Evolutionary conservation across 202 grass and related monocot genomes (phyloP).

Genomic region (Musa balbisiana): DNA sequence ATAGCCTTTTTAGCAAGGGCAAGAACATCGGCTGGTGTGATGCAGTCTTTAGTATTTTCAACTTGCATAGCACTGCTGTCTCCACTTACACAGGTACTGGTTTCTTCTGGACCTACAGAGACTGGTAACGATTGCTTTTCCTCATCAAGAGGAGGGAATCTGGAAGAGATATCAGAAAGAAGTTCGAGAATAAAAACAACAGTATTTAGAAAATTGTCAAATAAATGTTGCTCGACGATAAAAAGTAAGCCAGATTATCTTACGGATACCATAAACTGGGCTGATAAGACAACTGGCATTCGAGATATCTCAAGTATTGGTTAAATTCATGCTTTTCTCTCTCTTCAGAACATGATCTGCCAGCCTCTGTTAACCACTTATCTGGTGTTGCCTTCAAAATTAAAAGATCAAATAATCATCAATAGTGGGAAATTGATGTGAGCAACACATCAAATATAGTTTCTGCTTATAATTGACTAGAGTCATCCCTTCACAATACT

Average conservation of each 20-base stretch:
- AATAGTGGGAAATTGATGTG: too few species aligned
- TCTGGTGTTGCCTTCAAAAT: slow-evolving; percentile 46
- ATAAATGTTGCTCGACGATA: not conserved
- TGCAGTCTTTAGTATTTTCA: slow-evolving; percentile 4
- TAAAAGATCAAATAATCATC: slow-evolving; percentile 3
- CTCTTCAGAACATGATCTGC: slow-evolving; percentile 19
- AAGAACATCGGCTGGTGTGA: slow-evolving; percentile 3
- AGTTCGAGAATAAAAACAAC: slow-evolving; percentile 5
- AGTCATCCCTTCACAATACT: too few species aligned
- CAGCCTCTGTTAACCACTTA: slow-evolving; percentile 19
- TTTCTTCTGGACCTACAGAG: not conserved
- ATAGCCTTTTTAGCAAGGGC: slow-evolving; percentile 2
- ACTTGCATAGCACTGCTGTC: not conserved
- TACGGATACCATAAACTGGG: slow-evolving; percentile 29
- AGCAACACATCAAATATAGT: not conserved
- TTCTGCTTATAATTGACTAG: not conserved
- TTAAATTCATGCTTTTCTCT: slow-evolving; percentile 38
- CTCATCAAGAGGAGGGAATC: slow-evolving; percentile 14
- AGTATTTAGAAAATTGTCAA: slow-evolving; percentile 6
- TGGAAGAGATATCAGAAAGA: slow-evolving; percentile 5
- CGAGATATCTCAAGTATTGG: slow-evolving; percentile 40
- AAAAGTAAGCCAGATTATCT: slow-evolving; percentile 3
- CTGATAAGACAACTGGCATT: slow-evolving; percentile 38
- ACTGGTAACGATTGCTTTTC: slow-evolving; percentile 4
- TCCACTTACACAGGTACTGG: slow-evolving; percentile 5